Evolutionary conservation across 2,329 filamentous ascomycete species (phyloP).

Genomic region (Thelonectria olida): DNA sequence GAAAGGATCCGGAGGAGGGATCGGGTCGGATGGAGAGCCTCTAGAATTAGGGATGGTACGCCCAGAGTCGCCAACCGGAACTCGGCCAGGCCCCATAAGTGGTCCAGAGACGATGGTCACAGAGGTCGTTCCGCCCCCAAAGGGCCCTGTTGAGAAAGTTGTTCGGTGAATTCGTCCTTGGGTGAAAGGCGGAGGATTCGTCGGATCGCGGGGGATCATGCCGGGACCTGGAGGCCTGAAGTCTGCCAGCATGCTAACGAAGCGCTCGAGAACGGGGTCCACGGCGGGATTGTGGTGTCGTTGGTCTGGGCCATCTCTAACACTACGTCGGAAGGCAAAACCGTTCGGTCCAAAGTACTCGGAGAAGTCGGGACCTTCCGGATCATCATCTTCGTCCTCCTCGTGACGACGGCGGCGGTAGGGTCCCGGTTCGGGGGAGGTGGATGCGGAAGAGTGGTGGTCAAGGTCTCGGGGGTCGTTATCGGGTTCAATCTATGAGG

Average conservation of each 20-base stretch:
- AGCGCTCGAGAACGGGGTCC: conserved; percentile 52
- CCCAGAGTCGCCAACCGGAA: conserved; percentile 26
- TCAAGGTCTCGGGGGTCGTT: conserved; percentile 68
- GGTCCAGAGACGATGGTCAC: conserved; percentile 59
- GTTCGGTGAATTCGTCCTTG: conserved; percentile 47
- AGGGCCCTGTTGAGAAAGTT: conserved; percentile 48
- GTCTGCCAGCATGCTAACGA: conserved; percentile 55
- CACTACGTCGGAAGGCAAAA: conserved; percentile 51
- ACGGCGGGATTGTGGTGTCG: conserved; percentile 43
- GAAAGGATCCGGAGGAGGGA: conserved; percentile 50
- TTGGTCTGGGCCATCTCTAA: conserved; percentile 39
- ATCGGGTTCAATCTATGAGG: conserved; percentile 57
- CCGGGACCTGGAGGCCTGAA: conserved; percentile 39
- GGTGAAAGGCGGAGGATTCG: conserved; percentile 31
- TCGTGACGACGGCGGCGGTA: conserved; percentile 38
- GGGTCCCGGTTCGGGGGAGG: conserved; percentile 40
- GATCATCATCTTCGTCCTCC: conserved; percentile 59
- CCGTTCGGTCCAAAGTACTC: conserved; percentile 57
- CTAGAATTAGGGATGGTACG: conserved; percentile 8
- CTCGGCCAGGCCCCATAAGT: conserved; percentile 28
- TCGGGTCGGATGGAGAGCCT: background rate
- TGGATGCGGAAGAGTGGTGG: conserved; percentile 40
- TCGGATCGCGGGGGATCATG: conserved; percentile 25
- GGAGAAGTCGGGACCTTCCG: conserved; percentile 68
- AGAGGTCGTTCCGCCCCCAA: conserved; percentile 54